Evolutionary conservation across 192 early-diverging fungal species (phyloP).

Genomic region (Jimgerdemannia flammicorona): DNA sequence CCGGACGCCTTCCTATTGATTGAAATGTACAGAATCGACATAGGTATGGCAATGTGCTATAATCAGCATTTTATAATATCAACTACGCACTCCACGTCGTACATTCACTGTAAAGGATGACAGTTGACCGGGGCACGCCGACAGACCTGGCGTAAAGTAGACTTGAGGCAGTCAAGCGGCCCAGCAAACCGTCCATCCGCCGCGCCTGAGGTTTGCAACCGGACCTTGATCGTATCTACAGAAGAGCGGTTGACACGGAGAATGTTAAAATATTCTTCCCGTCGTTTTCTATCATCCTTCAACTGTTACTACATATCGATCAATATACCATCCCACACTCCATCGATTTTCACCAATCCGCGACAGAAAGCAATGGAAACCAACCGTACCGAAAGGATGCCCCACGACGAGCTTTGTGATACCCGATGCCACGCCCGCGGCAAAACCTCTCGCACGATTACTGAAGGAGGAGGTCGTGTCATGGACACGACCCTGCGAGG

Average conservation of each 20-base stretch:
- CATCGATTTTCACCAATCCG: not conserved
- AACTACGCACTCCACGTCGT: no score
- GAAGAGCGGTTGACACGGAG: not conserved
- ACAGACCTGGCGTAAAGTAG: conserved; percentile 38
- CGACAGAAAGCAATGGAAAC: not conserved
- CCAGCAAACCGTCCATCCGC: conserved; percentile 67
- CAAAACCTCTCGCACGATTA: conserved; percentile 58
- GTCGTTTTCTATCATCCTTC: not conserved
- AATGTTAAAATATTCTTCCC: not conserved
- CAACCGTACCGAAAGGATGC: conserved; percentile 67
- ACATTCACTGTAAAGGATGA: not conserved
- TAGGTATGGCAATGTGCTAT: conserved; percentile 1
- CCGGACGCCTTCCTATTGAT: conserved; percentile 59
- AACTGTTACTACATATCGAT: not conserved
- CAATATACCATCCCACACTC: not conserved
- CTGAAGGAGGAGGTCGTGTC: conserved; percentile 9
- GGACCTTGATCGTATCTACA: conserved; percentile 75
- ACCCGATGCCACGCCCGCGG: conserved; percentile 68
- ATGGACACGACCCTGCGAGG: not conserved
- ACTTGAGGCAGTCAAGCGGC: conserved; percentile 62
- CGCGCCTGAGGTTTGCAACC: conserved; percentile 67
- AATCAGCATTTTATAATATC: not conserved
- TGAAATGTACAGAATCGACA: not conserved
- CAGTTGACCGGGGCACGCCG: conserved; percentile 6
- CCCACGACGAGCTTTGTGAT: conserved; percentile 76